phyloP scores from a whole-genome alignment of 1,284 basidiomycete genomes.

The Psilocybe mexicana region DNA sequence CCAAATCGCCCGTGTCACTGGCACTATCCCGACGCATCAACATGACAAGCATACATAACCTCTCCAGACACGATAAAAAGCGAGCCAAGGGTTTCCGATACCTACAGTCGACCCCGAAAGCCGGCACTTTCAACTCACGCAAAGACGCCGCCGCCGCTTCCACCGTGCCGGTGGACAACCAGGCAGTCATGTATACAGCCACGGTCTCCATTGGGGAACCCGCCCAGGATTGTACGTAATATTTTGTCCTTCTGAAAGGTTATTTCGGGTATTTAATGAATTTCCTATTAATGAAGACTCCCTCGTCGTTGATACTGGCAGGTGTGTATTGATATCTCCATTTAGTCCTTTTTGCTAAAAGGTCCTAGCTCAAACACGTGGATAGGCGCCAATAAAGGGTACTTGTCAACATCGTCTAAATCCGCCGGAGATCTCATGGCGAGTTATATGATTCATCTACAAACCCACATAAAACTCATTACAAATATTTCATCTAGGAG shows the following conservation, averaged over 20 bases:
- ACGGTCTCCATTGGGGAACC: conserved; percentile 52
- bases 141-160: conserved; percentile 28
- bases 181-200: conserved; percentile 50
- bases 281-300: not conserved
- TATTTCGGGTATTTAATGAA: conserved; percentile 26
- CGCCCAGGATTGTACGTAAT: not conserved
- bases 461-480: not conserved
- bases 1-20: conserved; percentile 42
- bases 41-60: conserved; percentile 40
- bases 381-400: conserved; percentile 54
- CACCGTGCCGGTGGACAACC: conserved; percentile 43
- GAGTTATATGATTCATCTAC: conserved; percentile 19
- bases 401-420: conserved; percentile 44
- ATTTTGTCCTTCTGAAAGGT: not conserved
- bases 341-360: not conserved
- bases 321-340: not conserved
- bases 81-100: conserved; percentile 37
- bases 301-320: conserved; percentile 9
- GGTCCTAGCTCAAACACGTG: conserved; percentile 57
- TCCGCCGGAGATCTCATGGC: conserved; percentile 43
- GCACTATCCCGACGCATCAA: conserved; percentile 52
- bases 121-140: conserved; percentile 11
- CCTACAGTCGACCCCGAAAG: not conserved
- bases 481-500: conserved; percentile 30
- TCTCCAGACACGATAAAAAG: conserved; percentile 55